Conservation (phyloP, 768 basidiomycete genomes). For the Vishniacozyma victoriae region DNA sequence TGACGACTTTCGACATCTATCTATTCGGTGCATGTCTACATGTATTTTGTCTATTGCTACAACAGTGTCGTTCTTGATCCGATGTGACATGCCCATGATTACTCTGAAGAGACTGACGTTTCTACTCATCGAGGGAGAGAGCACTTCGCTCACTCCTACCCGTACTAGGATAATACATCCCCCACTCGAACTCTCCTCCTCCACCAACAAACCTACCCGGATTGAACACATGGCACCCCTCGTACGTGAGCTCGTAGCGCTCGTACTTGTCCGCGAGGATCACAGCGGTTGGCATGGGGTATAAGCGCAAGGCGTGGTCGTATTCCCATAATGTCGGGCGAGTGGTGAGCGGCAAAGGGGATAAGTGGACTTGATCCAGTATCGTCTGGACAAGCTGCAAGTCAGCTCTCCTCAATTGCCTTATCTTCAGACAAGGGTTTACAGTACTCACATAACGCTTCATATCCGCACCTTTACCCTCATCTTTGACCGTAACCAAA, state of each 20-base stretch:
- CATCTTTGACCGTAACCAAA: conserved; percentile 77
- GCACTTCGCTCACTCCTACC: conserved; percentile 57
- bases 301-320: conserved; percentile 85
- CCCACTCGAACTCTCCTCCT: conserved; percentile 63
- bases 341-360: conserved; percentile 72
- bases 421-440: background rate
- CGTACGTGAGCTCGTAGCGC: conserved; percentile 91
- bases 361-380: conserved; percentile 90
- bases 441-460: conserved; percentile 70
- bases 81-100: no score
- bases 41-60: no score
- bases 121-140: conserved; percentile 21
- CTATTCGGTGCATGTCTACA: no score
- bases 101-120: no score
- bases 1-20: no score
- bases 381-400: conserved; percentile 91
- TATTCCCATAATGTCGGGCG: conserved; percentile 84
- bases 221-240: conserved; percentile 97
- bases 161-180: conserved; percentile 81
- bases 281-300: conserved; percentile 88
- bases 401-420: background rate
- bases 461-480: conserved; percentile 63
- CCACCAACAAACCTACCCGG: conserved; percentile 85
- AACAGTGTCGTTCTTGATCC: no score
- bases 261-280: conserved; percentile 95